phyloP scores from a whole-genome alignment of 257 asterid species.

The Solanum raphanifolium region DNA sequence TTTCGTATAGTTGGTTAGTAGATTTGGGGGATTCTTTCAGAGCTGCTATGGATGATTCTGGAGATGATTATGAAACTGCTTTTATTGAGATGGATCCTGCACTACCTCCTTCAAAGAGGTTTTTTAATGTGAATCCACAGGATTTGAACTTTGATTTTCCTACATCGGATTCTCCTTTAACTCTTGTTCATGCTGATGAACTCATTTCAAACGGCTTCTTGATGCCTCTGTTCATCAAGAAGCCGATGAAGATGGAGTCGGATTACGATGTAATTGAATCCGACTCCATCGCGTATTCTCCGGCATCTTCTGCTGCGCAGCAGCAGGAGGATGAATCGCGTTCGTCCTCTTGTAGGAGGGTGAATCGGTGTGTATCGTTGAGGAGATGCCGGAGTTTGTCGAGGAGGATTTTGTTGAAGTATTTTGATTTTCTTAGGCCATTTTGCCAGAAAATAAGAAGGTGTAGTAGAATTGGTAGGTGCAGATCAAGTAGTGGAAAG shows the following conservation, averaged over 20 bases:
- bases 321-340: neutral
- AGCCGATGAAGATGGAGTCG: conserved; percentile 1
- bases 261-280: neutral
- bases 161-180: conserved; percentile 26
- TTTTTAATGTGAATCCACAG: conserved; percentile 39
- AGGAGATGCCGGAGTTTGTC: conserved; percentile 47
- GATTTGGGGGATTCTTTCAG: conserved; percentile 21
- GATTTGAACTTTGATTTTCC: conserved; percentile 71
- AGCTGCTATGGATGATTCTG: conserved; percentile 15
- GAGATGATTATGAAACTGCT: conserved; percentile 41
- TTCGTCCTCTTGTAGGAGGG: conserved; percentile 11
- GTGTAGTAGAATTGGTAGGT: conserved; percentile 2
- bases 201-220: conserved; percentile 62
- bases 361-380: conserved; percentile 28
- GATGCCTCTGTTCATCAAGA: conserved; percentile 30
- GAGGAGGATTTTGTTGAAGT: conserved; percentile 34
- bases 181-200: conserved; percentile 57
- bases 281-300: neutral
- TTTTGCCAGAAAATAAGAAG: conserved; percentile 21
- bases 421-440: conserved; percentile 42
- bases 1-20: conserved; percentile 62
- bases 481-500: conserved; percentile 16
- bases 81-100: conserved; percentile 94
- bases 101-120: conserved; percentile 70
- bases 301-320: neutral